Evolutionary conservation across 768 basidiomycete species (phyloP).

Genomic region (Trichaptum fuscoviolaceum): DNA sequence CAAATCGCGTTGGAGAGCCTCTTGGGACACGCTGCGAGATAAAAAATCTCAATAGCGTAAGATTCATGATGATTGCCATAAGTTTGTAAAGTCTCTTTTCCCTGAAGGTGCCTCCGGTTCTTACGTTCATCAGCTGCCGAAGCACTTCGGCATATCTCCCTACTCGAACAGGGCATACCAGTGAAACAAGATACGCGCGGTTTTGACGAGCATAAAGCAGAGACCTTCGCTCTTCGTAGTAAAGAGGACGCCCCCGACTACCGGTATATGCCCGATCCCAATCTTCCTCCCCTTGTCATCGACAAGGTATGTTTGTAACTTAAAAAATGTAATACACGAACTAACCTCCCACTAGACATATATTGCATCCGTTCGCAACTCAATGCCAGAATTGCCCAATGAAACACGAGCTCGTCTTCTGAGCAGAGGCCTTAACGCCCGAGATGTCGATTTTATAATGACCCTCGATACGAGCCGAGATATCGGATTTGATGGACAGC

Average conservation of each 20-base stretch:
- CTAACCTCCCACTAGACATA: conserved; percentile 42
- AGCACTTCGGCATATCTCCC: conserved; percentile 67
- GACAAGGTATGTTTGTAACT: conserved; percentile 35
- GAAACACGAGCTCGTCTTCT: conserved; percentile 52
- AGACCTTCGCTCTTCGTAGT: conserved; percentile 76
- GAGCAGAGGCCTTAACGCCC: conserved; percentile 45
- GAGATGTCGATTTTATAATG: conserved; percentile 75
- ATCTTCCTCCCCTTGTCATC: conserved; percentile 70
- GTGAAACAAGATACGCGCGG: conserved; percentile 88
- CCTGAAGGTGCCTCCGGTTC: not conserved
- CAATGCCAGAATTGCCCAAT: conserved; percentile 75
- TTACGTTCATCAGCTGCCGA: conserved; percentile 55
- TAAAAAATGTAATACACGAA: conserved; percentile 6
- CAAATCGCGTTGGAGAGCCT: conserved; percentile 58
- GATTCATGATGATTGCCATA: conserved; percentile 80
- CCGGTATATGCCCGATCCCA: conserved; percentile 96
- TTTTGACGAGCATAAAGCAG: conserved; percentile 74
- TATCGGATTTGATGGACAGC: conserved; percentile 56
- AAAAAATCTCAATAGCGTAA: conserved; percentile 93
- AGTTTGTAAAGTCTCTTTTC: conserved; percentile 40
- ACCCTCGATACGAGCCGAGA: conserved; percentile 62
- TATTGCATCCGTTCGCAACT: conserved; percentile 42
- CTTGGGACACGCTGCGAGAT: conserved; percentile 89
- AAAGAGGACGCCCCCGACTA: conserved; percentile 97
- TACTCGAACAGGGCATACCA: conserved; percentile 35